Percentiles rank a stretch among this genome's conserved stretches.
phyloP scores from a whole-genome alignment of 2,329 filamentous ascomycete genomes.

The Ophiostoma pallidulum region DNA sequence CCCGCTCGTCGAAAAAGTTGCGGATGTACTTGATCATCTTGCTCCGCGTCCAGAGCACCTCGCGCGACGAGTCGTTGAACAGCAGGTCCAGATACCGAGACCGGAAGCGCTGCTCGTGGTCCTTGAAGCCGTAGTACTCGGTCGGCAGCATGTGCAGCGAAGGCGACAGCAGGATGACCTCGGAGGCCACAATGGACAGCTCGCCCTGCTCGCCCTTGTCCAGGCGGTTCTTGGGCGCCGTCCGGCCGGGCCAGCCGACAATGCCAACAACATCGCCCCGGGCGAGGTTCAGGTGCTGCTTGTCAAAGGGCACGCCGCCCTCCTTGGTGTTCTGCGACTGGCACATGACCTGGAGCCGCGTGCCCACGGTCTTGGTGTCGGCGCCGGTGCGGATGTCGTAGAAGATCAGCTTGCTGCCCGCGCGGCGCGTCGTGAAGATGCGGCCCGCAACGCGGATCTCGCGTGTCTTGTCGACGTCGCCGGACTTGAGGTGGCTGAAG shows the following conservation, averaged over 20 bases:
- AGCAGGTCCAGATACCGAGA: constrained; percentile 93
- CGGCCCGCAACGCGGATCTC: constrained; percentile 70
- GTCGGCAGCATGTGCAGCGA: constrained; percentile 86
- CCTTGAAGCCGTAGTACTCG: constrained; percentile 90
- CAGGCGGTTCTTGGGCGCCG: constrained; percentile 82
- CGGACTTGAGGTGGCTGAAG: constrained; percentile 75
- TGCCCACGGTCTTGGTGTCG: constrained; percentile 49
- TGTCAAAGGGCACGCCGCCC: constrained; percentile 56
- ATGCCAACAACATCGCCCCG: constrained; percentile 90
- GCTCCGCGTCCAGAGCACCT: constrained; percentile 75
- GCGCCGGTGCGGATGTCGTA: constrained; percentile 66
- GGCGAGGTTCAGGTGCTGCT: constrained; percentile 81
- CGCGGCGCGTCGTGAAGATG: constrained; percentile 78
- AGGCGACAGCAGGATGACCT: constrained; percentile 78
- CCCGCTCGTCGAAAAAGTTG: constrained; percentile 74
- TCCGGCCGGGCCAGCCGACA: constrained; percentile 73
- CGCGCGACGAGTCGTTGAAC: constrained; percentile 81
- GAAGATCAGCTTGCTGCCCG: constrained; percentile 80
- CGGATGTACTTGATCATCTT: constrained; percentile 87
- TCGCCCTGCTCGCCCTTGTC: constrained; percentile 72
- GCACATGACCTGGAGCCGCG: constrained; percentile 84
- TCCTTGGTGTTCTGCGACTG: constrained; percentile 70
- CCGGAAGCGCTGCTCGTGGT: constrained; percentile 85
- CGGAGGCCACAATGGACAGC: constrained; percentile 83
- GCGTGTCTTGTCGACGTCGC: constrained; percentile 69